A percentile compares a stretch with the other conserved stretches of the same genome.
phyloP scores from a whole-genome alignment of 148 eudicot genomes.

The Vaccinium myrtillus region DNA sequence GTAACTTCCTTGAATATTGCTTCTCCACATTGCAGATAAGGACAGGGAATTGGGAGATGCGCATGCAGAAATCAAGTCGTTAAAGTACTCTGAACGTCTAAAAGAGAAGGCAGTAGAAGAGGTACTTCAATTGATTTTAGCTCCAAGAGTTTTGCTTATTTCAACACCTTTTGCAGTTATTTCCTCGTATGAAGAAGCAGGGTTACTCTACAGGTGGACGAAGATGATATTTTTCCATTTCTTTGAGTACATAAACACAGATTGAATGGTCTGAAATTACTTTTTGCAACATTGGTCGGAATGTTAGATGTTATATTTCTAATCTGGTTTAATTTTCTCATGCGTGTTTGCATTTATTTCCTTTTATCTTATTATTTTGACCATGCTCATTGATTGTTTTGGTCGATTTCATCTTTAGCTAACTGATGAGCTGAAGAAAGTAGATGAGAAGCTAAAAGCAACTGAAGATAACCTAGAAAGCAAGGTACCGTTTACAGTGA shows the following conservation, averaged over 20 bases:
- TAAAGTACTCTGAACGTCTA: slow-evolving; percentile 82
- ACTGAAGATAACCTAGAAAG: slow-evolving; percentile 75
- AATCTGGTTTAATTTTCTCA: background rate
- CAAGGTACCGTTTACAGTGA: slow-evolving; percentile 57
- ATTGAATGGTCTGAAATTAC: background rate
- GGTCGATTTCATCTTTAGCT: slow-evolving; percentile 41
- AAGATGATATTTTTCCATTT: background rate
- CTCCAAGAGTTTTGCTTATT: background rate
- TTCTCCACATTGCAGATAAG: slow-evolving; percentile 55
- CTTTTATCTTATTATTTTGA: background rate
- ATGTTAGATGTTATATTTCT: background rate
- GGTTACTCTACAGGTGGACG: background rate
- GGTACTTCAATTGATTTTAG: slow-evolving; percentile 45
- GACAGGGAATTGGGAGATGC: slow-evolving; percentile 89
- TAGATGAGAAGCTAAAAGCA: slow-evolving; percentile 78
- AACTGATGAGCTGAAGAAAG: slow-evolving; percentile 67
- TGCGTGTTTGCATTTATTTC: background rate
- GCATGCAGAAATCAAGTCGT: slow-evolving; percentile 75
- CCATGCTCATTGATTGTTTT: background rate
- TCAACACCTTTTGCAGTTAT: background rate
- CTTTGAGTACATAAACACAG: background rate
- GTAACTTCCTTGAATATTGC: slow-evolving; percentile 4
- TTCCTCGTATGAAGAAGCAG: background rate
- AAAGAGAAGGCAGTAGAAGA: slow-evolving; percentile 95
- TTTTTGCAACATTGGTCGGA: background rate